These are phyloP conservation scores for Pugionium dolabratum DNA, from an alignment of 345 rosid genomes.

Conservation along the genomic window DNA sequence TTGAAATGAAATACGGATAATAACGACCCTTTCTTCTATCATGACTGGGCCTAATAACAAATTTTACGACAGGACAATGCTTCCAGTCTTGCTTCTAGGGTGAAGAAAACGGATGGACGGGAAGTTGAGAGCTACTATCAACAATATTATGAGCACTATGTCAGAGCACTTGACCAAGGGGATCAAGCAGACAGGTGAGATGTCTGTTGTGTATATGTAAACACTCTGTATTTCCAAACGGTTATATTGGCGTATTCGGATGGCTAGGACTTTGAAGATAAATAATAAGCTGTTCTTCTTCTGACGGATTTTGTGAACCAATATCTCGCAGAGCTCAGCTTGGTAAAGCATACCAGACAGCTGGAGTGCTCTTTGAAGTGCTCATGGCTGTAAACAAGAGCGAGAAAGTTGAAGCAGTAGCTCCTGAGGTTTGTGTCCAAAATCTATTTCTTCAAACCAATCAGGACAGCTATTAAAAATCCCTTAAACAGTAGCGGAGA, in stretches of 20 bases:
- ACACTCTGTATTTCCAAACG: slow-evolving; percentile 1
- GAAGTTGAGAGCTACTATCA: slow-evolving; percentile 95
- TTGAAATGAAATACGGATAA: slow-evolving; percentile 4
- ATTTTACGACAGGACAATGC: slow-evolving; percentile 66
- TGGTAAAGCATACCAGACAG: slow-evolving; percentile 97
- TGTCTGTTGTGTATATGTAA: neutral
- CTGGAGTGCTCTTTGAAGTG: slow-evolving; percentile 97
- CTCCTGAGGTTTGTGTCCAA: slow-evolving; percentile 78
- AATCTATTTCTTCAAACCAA: slow-evolving; percentile 20
- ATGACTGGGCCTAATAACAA: slow-evolving; percentile 16
- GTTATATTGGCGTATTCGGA: neutral
- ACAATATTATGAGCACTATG: slow-evolving; percentile 89
- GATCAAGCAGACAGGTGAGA: slow-evolving; percentile 92
- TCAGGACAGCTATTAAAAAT: neutral
- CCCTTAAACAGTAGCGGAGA: slow-evolving; percentile 11
- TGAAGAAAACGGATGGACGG: slow-evolving; percentile 90
- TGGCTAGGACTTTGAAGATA: neutral
- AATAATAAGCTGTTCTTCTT: slow-evolving; percentile 15
- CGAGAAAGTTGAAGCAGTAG: slow-evolving; percentile 99
- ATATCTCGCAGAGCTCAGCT: slow-evolving; percentile 84
- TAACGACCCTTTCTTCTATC: slow-evolving; percentile 10
- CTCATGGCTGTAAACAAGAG: slow-evolving; percentile 95
- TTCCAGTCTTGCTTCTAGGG: slow-evolving; percentile 90
- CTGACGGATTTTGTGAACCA: slow-evolving; percentile 24
- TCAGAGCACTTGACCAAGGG: slow-evolving; percentile 87